phyloP scores from a whole-genome alignment of 1,139 yeast species.

The Geotrichum fermentans region DNA sequence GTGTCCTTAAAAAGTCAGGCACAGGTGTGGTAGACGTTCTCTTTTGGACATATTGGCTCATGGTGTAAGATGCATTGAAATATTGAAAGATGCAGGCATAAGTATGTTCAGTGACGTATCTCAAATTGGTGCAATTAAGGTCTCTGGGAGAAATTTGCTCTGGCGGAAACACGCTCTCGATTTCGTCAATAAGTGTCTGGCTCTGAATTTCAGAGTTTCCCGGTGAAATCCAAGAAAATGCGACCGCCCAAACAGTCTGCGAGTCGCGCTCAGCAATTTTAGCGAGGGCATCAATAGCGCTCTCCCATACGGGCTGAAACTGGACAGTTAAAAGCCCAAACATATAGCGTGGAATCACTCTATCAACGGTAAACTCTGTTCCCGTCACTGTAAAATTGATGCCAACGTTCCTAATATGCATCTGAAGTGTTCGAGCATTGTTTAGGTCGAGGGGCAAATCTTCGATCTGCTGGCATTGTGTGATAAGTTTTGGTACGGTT shows the following conservation, averaged over 20 bases:
- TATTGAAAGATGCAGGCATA: conserved; percentile 10
- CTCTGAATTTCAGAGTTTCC: conserved; percentile 5
- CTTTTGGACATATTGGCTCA: conserved; percentile 5
- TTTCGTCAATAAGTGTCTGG: conserved; percentile 6
- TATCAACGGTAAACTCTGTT: conserved; percentile 29
- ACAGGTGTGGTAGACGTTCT: conserved; percentile 7
- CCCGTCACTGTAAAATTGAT: conserved; percentile 44
- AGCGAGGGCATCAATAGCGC: conserved; percentile 59
- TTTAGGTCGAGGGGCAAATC: conserved; percentile 63
- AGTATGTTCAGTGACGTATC: conserved; percentile 4
- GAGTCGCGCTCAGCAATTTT: conserved; percentile 44
- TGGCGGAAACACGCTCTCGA: conserved; percentile 14
- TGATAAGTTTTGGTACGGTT: conserved; percentile 33
- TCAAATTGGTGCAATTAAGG: conserved; percentile 14
- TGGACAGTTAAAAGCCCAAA: conserved; percentile 71
- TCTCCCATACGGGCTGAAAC: conserved; percentile 84
- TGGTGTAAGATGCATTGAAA: conserved; percentile 11
- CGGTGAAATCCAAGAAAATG: conserved; percentile 19
- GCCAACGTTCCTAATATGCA: conserved; percentile 63
- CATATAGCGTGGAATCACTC: conserved; percentile 49
- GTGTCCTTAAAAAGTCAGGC: conserved; percentile 44
- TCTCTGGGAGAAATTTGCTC: conserved; percentile 12
- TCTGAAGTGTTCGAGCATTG: conserved; percentile 70
- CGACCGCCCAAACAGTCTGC: conserved; percentile 53
- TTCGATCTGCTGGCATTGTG: conserved; percentile 55